Conservation (phyloP, 805 yeast species). For the Hanseniaspora occidentalis region DNA sequence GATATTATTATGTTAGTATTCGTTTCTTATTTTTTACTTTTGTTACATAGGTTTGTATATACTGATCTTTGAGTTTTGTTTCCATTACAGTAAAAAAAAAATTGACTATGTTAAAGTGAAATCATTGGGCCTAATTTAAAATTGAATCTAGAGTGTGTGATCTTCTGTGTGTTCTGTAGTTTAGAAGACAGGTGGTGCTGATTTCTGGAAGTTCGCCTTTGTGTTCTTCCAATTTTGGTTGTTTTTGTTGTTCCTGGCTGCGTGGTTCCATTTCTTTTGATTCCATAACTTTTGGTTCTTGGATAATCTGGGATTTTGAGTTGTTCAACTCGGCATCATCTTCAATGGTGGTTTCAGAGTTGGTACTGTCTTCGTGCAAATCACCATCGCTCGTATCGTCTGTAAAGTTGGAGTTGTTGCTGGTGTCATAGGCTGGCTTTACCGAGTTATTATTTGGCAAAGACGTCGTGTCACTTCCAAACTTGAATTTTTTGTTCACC, state of each 20-base stretch:
- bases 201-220: too few species aligned
- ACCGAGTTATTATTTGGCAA: background rate
- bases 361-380: constrained; percentile 4
- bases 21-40: too few species aligned
- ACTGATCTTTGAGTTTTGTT: too few species aligned
- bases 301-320: background rate
- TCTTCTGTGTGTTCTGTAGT: background rate
- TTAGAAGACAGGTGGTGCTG: too few species aligned
- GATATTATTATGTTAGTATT: too few species aligned
- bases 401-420: background rate
- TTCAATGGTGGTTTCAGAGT: constrained; percentile 5
- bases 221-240: too few species aligned
- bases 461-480: background rate
- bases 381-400: constrained; percentile 2
- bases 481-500: constrained; percentile 4
- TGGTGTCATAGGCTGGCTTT: background rate
- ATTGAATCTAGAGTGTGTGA: background rate
- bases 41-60: too few species aligned
- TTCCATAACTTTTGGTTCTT: background rate
- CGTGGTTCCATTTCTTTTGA: background rate
- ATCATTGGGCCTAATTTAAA: background rate
- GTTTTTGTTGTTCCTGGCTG: too few species aligned
- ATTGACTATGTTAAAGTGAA: too few species aligned
- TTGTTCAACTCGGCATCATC: background rate
- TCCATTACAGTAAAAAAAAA: too few species aligned